Evolutionary conservation across 148 eudicot species (phyloP).

Genomic region (Rhododendron ferrugineum): DNA sequence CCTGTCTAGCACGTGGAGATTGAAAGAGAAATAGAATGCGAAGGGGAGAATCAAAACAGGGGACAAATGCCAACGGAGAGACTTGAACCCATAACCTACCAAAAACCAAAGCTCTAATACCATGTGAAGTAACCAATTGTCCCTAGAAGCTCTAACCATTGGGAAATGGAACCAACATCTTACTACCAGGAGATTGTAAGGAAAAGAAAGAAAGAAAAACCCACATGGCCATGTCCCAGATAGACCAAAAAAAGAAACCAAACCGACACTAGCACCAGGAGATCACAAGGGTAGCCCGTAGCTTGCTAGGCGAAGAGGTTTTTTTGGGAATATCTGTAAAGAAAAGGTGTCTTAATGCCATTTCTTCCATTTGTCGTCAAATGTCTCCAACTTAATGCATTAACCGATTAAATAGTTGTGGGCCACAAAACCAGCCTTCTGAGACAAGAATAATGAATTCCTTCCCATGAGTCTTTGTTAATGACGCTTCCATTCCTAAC

Average conservation of each 20-base stretch:
- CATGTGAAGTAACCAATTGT: neutral
- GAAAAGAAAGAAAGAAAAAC: neutral
- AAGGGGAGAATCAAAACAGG: neutral
- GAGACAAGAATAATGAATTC: neutral
- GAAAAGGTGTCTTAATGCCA: neutral
- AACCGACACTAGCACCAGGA: neutral
- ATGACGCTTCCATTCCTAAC: neutral
- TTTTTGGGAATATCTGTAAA: neutral
- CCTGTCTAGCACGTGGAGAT: neutral
- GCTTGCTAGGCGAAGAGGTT: neutral
- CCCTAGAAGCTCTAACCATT: neutral
- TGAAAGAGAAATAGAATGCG: neutral
- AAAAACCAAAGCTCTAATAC: neutral
- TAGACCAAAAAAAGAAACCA: neutral
- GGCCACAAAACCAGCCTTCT: neutral
- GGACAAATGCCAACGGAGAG: neutral
- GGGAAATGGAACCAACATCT: neutral
- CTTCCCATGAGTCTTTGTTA: neutral
- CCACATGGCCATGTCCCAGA: neutral
- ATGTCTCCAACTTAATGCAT: neutral
- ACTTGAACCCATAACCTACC: neutral
- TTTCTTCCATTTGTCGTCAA: neutral
- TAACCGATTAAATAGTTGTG: neutral
- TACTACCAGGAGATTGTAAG: neutral
- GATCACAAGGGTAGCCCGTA: neutral